These are phyloP conservation scores for Cytospora piceae DNA, from an alignment of 2,329 filamentous ascomycete species.

Conservation along the genomic window DNA sequence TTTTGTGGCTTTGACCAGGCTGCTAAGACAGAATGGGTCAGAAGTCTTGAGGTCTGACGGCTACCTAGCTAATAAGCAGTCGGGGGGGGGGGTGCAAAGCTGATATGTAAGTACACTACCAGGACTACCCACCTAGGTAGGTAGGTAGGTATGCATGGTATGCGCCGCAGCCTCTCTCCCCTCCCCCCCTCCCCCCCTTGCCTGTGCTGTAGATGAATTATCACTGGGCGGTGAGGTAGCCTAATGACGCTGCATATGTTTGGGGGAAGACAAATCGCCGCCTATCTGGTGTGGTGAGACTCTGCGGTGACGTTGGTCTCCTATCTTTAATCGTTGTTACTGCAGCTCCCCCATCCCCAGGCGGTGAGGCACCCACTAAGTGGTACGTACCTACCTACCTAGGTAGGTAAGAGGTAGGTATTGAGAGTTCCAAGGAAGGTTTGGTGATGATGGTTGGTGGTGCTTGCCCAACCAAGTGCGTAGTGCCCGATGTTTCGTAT, in stretches of 20 bases:
- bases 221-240: constrained; percentile 24
- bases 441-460: no score
- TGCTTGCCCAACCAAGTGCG: not conserved
- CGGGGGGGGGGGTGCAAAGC: not conserved
- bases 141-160: not conserved
- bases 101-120: no score
- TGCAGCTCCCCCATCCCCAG: not conserved
- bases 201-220: not conserved
- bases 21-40: not conserved
- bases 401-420: no score
- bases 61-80: not conserved
- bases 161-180: not conserved
- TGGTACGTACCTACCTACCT: not conserved
- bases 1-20: not conserved
- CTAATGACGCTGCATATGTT: constrained; percentile 8
- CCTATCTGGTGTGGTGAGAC: constrained; percentile 17
- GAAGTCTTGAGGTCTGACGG: not conserved
- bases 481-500: not conserved
- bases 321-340: not conserved
- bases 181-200: no score
- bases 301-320: not conserved
- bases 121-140: no score
- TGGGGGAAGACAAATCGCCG: constrained; percentile 18
- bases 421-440: no score
- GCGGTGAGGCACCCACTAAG: not conserved